Conservation (phyloP, 192 early-diverging fungal genomes). For the Neocallimastix lanati region DNA sequence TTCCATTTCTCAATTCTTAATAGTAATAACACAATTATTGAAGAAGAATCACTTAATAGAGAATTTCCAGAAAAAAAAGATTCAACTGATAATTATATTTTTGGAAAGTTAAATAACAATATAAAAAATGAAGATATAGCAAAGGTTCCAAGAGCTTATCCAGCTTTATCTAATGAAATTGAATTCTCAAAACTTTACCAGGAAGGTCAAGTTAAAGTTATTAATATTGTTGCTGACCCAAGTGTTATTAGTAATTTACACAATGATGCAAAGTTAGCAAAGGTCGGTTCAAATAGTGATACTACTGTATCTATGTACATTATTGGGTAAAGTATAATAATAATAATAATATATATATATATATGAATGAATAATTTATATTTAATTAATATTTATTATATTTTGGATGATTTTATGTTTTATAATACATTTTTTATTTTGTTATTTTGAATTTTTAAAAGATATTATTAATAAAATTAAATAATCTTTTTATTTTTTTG, state of each 20-base stretch:
- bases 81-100: not conserved
- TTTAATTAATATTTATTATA: too few relatives aligned
- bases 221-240: not conserved
- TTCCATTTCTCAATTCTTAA: not conserved
- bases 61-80: not conserved
- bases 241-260: not conserved
- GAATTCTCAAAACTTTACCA: not conserved
- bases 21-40: not conserved
- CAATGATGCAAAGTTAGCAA: not conserved
- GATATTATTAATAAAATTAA: too few relatives aligned
- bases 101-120: not conserved
- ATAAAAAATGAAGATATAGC: not conserved
- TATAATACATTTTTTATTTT: too few relatives aligned
- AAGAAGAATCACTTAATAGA: not conserved
- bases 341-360: too few relatives aligned
- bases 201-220: not conserved
- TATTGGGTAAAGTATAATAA: too few relatives aligned
- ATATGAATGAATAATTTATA: too few relatives aligned
- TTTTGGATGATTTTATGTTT: too few relatives aligned
- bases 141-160: not conserved
- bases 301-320: not conserved
- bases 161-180: not conserved
- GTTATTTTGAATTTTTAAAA: too few relatives aligned
- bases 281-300: not conserved
- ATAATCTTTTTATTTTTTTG: too few relatives aligned